Percentiles rank a stretch among this genome's conserved stretches.
phyloP scores from a whole-genome alignment of 768 basidiomycete species.

The Leccinum ochraceum region DNA sequence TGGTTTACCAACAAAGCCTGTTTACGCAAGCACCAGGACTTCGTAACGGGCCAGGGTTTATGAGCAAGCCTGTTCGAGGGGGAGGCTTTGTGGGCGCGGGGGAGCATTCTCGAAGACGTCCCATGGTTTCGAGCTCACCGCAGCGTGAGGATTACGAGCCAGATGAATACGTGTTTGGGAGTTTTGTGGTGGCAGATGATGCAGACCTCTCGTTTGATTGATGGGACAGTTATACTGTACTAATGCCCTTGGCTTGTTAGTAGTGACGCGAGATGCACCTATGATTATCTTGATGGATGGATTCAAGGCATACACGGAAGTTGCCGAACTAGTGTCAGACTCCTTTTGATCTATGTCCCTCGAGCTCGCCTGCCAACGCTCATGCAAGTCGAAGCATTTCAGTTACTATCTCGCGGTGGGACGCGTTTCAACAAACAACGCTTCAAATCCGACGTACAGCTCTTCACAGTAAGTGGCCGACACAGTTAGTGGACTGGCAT shows the following conservation, averaged over 20 bases:
- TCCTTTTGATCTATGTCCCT: neutral
- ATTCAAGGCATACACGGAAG: constrained; percentile 9
- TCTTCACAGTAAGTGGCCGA: constrained; percentile 61
- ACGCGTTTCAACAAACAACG: constrained; percentile 75
- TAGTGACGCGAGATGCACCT: neutral
- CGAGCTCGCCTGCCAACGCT: neutral
- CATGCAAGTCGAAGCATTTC: constrained; percentile 88
- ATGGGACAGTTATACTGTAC: neutral
- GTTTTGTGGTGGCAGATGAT: constrained; percentile 81
- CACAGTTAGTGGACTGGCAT: neutral
- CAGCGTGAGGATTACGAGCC: constrained; percentile 47
- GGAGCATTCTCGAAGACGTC: constrained; percentile 34
- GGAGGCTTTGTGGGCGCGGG: constrained; percentile 40
- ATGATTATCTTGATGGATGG: neutral
- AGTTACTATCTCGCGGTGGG: constrained; percentile 85
- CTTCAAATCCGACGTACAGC: constrained; percentile 66
- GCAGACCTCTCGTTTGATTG: constrained; percentile 57
- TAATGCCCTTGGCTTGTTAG: neutral
- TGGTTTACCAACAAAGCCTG: constrained; percentile 69
- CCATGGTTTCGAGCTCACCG: constrained; percentile 62
- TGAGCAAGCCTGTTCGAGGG: constrained; percentile 46
- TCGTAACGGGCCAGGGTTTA: constrained; percentile 52
- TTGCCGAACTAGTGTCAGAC: constrained; percentile 11
- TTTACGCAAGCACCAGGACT: constrained; percentile 61
- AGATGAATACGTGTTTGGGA: constrained; percentile 71